A percentile compares a stretch with the other conserved stretches of the same genome.
phyloP scores from a whole-genome alignment of 1,284 basidiomycete species.

The Athelia psychrophila region DNA sequence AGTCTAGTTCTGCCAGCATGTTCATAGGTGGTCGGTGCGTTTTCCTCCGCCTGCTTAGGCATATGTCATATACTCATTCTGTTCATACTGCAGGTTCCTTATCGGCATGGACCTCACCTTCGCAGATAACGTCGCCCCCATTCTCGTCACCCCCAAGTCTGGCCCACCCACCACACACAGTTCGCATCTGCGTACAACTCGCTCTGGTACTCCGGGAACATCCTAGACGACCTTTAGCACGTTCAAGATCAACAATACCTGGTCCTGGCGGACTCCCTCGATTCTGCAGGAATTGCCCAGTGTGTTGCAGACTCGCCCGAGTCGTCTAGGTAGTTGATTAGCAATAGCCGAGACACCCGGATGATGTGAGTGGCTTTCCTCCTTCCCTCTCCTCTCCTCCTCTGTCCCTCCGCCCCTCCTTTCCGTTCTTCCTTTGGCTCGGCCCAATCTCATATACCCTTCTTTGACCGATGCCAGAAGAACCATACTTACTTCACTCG shows the following conservation, averaged over 20 bases:
- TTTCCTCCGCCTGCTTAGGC: not conserved
- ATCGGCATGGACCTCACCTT: conserved; percentile 81
- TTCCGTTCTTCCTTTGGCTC: too few relatives aligned
- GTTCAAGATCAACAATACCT: conserved; percentile 58
- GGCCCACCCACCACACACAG: conserved; percentile 72
- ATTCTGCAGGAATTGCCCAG: conserved; percentile 65
- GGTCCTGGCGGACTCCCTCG: conserved; percentile 78
- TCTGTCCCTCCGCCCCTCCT: too few relatives aligned
- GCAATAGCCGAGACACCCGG: conserved; percentile 59
- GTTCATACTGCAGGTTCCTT: conserved; percentile 46
- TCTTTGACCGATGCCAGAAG: too few relatives aligned
- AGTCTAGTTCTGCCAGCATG: conserved; percentile 71
- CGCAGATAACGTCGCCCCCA: conserved; percentile 68
- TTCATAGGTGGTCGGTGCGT: conserved; percentile 74
- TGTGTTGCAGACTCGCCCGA: conserved; percentile 64
- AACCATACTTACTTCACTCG: too few relatives aligned
- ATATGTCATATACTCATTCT: conserved; percentile 5
- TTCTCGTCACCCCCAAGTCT: conserved; percentile 66
- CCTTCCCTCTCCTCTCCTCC: too few relatives aligned
- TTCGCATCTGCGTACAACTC: conserved; percentile 75
- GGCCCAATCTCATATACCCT: too few relatives aligned
- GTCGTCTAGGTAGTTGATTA: conserved; percentile 69
- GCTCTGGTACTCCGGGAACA: conserved; percentile 78
- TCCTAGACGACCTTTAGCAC: conserved; percentile 78
- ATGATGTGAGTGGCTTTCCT: too few relatives aligned